Evolutionary conservation across 73 alveolate species (phyloP), one percentile per base, ranked within the genome.

Genomic region (Tetrahymena borealis): DNA sequence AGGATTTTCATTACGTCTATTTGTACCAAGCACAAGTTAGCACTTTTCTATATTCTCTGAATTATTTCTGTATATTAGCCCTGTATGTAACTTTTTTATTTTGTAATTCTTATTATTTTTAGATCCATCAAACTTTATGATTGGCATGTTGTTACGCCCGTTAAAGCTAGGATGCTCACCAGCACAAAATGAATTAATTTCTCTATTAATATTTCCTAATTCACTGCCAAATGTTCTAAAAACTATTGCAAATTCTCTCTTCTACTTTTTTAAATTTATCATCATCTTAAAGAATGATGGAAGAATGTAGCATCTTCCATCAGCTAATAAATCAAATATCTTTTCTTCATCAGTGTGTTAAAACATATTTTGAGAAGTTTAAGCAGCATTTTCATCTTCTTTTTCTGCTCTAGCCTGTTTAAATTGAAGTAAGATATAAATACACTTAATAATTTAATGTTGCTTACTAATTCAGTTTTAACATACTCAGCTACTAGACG

Each of bases 131-230:
- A 98, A 98, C 90, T 92, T 96, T 31, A 97, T 94, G 78, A 97
- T 91, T 39, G 99, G 99, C 90, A 97, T 97, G 31, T 98, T 98
- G 39, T 97, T 95, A 90, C 97, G 96, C 31, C 99, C 99, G 91
- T 96, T 97, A 91, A 91, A 98, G 35, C 98, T 94, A 28, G 99
- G 99, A 92, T 98, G 99, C 41, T 95, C 98, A 39, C 99, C 99
- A 43, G 94, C 95, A 95, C 99, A 98, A 96, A 98, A 98, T 79
- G 95, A 91, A 95, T 98, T 98, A 95, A 96, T 97, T 95, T 98
- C 99, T 91, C 96, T 95, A 33, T 97, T 41, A 10, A 98, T 97
- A 42, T 97, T 96, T 78, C 91, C 91, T 41, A 97, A 93, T 90
- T 98, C 99, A 20, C 93, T 96, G 13, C 99, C 99, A 94, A 97